These are phyloP conservation scores for Plasmodium vinckei DNA, from an alignment of 169 alveolate species.

Conservation along the genomic window DNA sequence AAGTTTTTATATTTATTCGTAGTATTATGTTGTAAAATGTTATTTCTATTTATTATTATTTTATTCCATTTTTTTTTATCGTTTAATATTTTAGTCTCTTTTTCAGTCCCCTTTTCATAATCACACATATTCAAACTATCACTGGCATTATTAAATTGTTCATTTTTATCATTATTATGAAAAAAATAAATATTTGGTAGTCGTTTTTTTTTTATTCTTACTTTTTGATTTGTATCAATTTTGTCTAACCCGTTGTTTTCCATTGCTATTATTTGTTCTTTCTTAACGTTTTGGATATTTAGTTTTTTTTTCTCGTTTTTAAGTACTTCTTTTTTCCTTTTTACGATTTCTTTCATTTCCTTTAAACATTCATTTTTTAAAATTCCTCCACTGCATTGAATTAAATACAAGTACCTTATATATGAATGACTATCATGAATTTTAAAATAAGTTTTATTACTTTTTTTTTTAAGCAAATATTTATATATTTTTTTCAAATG, in stretches of 20 bases:
- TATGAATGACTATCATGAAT: slow-evolving; percentile 3
- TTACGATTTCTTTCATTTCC: slow-evolving; percentile 45
- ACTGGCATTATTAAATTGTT: not conserved
- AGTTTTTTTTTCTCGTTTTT: slow-evolving; percentile 7
- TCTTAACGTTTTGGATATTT: not conserved
- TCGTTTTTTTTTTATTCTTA: not conserved
- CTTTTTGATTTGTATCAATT: not conserved
- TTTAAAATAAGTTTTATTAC: not conserved
- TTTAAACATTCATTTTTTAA: slow-evolving; percentile 54
- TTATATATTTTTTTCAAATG: slow-evolving; percentile 25
- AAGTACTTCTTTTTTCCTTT: slow-evolving; percentile 1
- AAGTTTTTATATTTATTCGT: slow-evolving; percentile 65
- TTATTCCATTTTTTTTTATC: slow-evolving; percentile 64
- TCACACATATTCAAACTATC: no score
- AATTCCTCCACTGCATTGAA: slow-evolving; percentile 75
- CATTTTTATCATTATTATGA: not conserved
- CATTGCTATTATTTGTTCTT: not conserved
- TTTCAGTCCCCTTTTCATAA: not conserved
- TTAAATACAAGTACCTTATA: slow-evolving; percentile 27
- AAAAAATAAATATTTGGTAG: no score
- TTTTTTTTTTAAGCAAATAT: slow-evolving; percentile 44
- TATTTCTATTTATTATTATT: slow-evolving; percentile 71
- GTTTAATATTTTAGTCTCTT: not conserved
- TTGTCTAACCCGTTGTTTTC: not conserved
- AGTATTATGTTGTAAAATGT: slow-evolving; percentile 66